Evolutionary conservation across 129 eudicot species (phyloP), one percentile per base, ranked within the genome.

Genomic region (Arctium minus): DNA sequence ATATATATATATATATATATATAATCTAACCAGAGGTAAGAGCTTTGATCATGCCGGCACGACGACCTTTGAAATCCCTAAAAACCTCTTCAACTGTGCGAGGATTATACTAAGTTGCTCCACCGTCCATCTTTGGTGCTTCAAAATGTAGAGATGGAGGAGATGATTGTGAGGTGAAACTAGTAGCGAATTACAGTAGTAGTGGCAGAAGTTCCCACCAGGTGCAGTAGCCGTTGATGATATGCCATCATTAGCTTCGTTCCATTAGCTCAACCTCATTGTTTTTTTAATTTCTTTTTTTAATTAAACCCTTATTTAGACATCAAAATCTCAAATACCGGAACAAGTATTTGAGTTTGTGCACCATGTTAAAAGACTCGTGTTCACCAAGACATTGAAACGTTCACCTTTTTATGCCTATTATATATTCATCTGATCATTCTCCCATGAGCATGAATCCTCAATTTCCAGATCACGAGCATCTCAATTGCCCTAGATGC

Each of bases 1-100:
- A 22, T 22, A 22, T 22, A 22, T 22, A 22, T 22, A 22, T 22
- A 22, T 22, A 22, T 22, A 22, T 22, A 22, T 22, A 22, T 22
- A 74, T 18, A 62, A 65, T 81, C 65, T 44, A 7, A 94, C 98
- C 97, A 29, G 92, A 75, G 32, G 94, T 94, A 38, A 94, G 98
- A 76, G 98, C 98, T 83, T 88, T 92, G 79, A 94, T 92, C 75
- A 94, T 75, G 67, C 93, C 98, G 77, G 92, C 84, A 65, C 93
- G 84, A 1, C 98, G 89, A 12, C 94, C 94, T 76, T 91, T 93
- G 75, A 86, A 91, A 90, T 93, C 97, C 91, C 92, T 90, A 84
- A 91, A 93, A 78, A 93, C 98, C 74, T 91, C 97, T 75, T 93
- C 97, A 11, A 94, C 94, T 10, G 98, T 89, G 1, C 94, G 85